Conservation (phyloP, 2,329 filamentous ascomycete genomes). For the Pseudocercospora cruenta region DNA sequence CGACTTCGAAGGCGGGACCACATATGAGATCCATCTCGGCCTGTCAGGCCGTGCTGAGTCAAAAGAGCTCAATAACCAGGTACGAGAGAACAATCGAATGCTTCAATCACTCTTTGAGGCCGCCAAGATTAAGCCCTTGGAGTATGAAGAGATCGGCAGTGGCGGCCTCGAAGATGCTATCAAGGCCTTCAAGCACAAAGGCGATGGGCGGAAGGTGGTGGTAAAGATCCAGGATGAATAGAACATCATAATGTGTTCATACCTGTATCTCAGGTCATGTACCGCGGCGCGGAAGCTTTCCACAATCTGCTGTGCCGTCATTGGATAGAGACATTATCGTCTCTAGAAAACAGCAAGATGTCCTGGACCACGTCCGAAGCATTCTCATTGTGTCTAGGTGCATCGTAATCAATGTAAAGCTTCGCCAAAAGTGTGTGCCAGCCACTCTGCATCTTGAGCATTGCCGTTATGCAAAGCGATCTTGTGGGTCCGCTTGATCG, state of each 20-base stretch:
- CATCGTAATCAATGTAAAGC: too few species aligned
- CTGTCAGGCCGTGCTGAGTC: neutral
- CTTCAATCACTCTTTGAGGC: slow-evolving; percentile 3
- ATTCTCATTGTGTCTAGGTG: too few species aligned
- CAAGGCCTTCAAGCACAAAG: slow-evolving; percentile 9
- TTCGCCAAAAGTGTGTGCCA: neutral
- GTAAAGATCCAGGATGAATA: slow-evolving; percentile 13
- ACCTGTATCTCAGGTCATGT: neutral
- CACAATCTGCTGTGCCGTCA: neutral
- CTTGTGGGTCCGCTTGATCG: neutral
- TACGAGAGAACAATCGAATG: neutral
- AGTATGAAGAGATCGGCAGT: slow-evolving; percentile 9
- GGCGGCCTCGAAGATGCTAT: slow-evolving; percentile 9
- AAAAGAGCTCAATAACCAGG: slow-evolving; percentile 1
- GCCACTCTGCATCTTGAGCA: neutral
- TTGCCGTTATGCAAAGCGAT: neutral
- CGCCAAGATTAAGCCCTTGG: slow-evolving; percentile 4
- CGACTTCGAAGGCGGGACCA: slow-evolving; percentile 14
- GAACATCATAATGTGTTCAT: neutral
- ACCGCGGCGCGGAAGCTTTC: neutral
- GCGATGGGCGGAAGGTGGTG: slow-evolving; percentile 9
- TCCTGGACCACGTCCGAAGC: too few species aligned
- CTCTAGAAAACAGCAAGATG: too few species aligned
- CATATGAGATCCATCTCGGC: slow-evolving; percentile 11
- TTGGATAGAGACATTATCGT: too few species aligned